Conservation (phyloP, 768 basidiomycete species). For the Naganishia onofrii region DNA sequence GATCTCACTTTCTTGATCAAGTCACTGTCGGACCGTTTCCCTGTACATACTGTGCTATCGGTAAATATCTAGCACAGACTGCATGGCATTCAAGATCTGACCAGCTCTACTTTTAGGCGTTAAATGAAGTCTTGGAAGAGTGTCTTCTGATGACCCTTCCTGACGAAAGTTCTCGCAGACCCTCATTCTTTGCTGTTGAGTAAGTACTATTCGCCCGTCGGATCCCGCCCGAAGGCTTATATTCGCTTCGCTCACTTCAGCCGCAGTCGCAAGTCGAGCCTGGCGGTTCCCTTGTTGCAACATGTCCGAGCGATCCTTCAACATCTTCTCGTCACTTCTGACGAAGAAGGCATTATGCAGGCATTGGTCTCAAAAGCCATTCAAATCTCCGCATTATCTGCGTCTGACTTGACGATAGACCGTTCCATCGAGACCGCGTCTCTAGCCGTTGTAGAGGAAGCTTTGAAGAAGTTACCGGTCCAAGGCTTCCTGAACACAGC, state of each 20-base stretch:
- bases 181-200: conserved; percentile 42
- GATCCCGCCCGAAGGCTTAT: not conserved
- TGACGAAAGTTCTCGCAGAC: not conserved
- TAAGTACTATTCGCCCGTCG: conserved; percentile 50
- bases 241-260: not conserved
- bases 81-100: conserved; percentile 53
- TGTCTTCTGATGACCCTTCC: conserved; percentile 2
- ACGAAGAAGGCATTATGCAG: conserved; percentile 4
- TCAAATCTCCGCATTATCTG: conserved; percentile 12
- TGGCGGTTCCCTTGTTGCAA: conserved; percentile 42
- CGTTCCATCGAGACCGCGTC: not conserved
- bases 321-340: conserved; percentile 8
- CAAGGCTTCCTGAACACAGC: conserved; percentile 18
- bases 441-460: conserved; percentile 14
- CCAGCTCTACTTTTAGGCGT: conserved; percentile 28
- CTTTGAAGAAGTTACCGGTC: conserved; percentile 21
- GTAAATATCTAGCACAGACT: conserved; percentile 40
- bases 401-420: conserved; percentile 8
- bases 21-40: conserved; percentile 17
- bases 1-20: conserved; percentile 22
- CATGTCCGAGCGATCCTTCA: conserved; percentile 9
- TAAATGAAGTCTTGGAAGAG: conserved; percentile 16
- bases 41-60: conserved; percentile 7
- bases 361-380: conserved; percentile 12
- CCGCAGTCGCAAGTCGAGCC: conserved; percentile 18